Evolutionary conservation across 2,329 filamentous ascomycete species (phyloP).

Genomic region (Venturia pyrina): DNA sequence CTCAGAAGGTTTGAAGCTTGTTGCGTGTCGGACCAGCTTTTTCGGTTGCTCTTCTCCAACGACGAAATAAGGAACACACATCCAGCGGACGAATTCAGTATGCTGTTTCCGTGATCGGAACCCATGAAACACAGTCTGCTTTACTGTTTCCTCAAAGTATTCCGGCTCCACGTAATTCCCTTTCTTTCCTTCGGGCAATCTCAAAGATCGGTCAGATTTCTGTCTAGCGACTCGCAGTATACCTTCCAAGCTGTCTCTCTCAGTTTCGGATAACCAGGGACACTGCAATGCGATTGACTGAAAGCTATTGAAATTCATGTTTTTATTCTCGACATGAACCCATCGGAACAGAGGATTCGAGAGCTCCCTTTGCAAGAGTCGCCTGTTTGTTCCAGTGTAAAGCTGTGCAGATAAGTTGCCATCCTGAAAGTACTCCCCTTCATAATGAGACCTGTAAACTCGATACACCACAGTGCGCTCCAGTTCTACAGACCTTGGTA

Average conservation of each 20-base stretch:
- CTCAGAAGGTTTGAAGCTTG: background rate
- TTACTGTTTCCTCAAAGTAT: constrained; percentile 13
- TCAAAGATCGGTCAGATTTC: constrained; percentile 13
- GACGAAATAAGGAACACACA: constrained; percentile 14
- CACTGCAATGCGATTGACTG: constrained; percentile 11
- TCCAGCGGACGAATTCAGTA: constrained; percentile 12
- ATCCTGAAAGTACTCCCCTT: background rate
- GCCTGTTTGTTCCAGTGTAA: background rate
- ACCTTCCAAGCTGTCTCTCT: constrained; percentile 9
- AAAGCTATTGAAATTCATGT: constrained; percentile 13
- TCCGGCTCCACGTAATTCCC: constrained; percentile 14
- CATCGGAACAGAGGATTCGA: background rate
- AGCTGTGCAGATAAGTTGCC: background rate
- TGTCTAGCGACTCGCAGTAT: constrained; percentile 13
- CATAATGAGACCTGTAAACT: background rate
- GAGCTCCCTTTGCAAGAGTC: background rate
- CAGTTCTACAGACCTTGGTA: background rate
- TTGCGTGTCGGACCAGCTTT: background rate
- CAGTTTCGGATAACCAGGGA: constrained; percentile 11
- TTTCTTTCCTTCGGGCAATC: constrained; percentile 12
- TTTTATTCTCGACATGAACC: constrained; percentile 12
- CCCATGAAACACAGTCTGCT: constrained; percentile 11
- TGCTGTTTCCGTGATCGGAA: constrained; percentile 9
- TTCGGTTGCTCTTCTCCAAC: background rate
- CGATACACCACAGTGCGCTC: background rate